A percentile compares a stretch with the other conserved stretches of the same genome.
phyloP scores from a whole-genome alignment of 371 early-diverging fungal genomes.

The Chytridiales sp. region DNA sequence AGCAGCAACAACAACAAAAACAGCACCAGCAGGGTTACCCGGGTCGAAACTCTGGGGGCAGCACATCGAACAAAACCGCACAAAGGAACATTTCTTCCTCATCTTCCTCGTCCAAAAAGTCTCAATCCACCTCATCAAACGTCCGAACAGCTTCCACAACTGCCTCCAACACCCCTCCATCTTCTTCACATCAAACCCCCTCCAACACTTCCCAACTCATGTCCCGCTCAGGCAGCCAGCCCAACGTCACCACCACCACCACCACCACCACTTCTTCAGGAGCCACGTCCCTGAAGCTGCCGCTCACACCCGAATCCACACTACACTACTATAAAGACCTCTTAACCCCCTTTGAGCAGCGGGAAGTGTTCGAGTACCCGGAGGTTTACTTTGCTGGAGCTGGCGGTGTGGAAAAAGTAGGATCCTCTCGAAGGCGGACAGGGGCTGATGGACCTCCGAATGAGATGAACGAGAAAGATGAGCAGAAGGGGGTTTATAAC shows the following conservation, averaged over 20 bases:
- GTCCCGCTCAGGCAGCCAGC: too few species aligned
- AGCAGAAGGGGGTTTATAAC: slow-evolving; percentile 41
- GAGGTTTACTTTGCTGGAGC: slow-evolving; percentile 85
- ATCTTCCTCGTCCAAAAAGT: too few species aligned
- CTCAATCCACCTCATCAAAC: too few species aligned
- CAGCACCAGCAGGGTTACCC: too few species aligned
- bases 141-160: too few species aligned
- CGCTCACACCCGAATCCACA: slow-evolving; percentile 42
- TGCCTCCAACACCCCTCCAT: too few species aligned
- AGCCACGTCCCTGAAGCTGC: slow-evolving; percentile 29
- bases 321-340: slow-evolving; percentile 41
- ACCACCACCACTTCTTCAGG: slow-evolving; percentile 6
- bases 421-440: slow-evolving; percentile 37
- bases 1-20: too few species aligned
- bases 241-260: slow-evolving; percentile 1
- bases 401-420: slow-evolving; percentile 45
- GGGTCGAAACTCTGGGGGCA: too few species aligned
- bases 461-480: slow-evolving; percentile 16
- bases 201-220: too few species aligned
- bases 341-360: slow-evolving; percentile 75
- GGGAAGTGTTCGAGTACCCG: slow-evolving; percentile 76
- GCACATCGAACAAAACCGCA: too few species aligned
- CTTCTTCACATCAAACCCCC: too few species aligned
- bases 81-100: too few species aligned
- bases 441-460: slow-evolving; percentile 28